Evolutionary conservation across 306 rosid species (phyloP).

Genomic region (Trifolium repens): DNA sequence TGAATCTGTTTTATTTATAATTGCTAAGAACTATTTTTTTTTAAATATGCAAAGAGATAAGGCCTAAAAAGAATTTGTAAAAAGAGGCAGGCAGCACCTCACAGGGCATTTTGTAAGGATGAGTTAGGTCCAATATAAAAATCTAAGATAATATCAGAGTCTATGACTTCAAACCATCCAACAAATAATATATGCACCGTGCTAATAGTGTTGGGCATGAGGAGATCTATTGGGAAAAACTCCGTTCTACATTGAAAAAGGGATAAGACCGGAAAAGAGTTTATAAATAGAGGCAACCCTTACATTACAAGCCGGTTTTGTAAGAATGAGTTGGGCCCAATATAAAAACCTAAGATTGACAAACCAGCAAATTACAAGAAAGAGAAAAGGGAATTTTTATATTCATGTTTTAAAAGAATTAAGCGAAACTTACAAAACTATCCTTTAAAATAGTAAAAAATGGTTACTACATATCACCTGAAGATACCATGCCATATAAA

Average conservation of each 20-base stretch:
- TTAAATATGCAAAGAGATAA: not conserved
- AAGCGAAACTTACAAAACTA: not conserved
- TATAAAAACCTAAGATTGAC: not conserved
- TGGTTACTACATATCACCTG: not conserved
- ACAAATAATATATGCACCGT: not conserved
- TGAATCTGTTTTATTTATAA: conserved; percentile 29
- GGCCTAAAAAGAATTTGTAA: not conserved
- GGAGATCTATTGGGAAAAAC: not conserved
- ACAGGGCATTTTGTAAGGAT: not conserved
- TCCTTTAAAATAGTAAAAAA: not conserved
- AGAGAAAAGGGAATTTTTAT: not conserved
- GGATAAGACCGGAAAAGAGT: not conserved
- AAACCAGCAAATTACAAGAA: not conserved
- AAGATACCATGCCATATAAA: not conserved
- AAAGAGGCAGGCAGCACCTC: not conserved
- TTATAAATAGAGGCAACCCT: not conserved
- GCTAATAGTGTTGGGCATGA: not conserved
- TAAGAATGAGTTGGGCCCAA: no score
- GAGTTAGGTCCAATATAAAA: no score
- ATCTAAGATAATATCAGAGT: no score
- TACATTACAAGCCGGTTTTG: not conserved
- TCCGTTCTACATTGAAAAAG: not conserved
- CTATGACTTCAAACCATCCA: not conserved
- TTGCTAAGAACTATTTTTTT: not conserved
- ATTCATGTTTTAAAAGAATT: not conserved